Base-by-base conservation (phyloP, 2,329 filamentous ascomycete genomes). In the Biscogniauxia sp. region DNA sequence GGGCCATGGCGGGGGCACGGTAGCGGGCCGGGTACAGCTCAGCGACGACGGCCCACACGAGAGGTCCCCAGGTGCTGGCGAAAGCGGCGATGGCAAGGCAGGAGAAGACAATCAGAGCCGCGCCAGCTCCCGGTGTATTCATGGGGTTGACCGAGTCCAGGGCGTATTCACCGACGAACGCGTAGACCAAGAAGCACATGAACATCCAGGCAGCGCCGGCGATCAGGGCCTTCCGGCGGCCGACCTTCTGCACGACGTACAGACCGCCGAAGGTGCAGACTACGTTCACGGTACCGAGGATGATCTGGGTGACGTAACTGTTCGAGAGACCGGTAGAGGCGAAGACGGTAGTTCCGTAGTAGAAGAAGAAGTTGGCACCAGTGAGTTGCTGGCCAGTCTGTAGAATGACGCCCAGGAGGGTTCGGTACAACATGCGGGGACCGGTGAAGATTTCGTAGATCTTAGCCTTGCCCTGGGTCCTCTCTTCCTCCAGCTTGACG, bases 311-410 rank as follows among this genome's bases (percentile, higher is more conserved):
- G 56, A 87, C 77, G 68, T 88, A 91, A 55, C 82, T 84, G 76
- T 92, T 85, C 62, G 69, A 74, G 26, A 91, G 81, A 66, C 88
- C 89, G 1, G 87, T 87, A 1, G 87, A 81, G 15, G 79, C 71
- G 74, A 92, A 91, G 66, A 90, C 85, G 3, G 85, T 88, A 50
- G 83, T 86, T 23, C 83, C 83, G 69, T 88, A 90, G 73, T 45
- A 45, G 37, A 45, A 45, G 37, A 45, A 88, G 75, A 86, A 89
- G 75, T 88, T 88, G 61, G 84, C 85, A 32, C 88, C 88, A 0
- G 87, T 89, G 1, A 91, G 77, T 70, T 91, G 88, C 73, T 90
- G 87, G 5, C 87, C 82, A 51, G 85, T 82, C 73, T 89, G 86
- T 1, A 91, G 80, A 3, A 78, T 71, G 41, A 90, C 82, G 49